phyloP scores from a whole-genome alignment of 78 protist species.

The Protostelium mycophagum region DNA sequence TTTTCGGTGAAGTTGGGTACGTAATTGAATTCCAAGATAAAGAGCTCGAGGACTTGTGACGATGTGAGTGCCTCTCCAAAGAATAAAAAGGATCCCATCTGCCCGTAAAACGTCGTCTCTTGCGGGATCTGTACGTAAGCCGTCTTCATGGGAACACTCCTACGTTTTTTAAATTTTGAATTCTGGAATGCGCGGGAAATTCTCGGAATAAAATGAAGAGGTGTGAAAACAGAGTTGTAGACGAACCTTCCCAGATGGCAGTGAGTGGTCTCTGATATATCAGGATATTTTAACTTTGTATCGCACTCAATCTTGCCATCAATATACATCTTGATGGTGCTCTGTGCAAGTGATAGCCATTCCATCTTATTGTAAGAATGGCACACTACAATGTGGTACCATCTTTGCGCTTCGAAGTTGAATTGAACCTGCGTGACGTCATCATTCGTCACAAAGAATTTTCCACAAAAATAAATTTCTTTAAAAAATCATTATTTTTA shows the following conservation, averaged over 20 bases:
- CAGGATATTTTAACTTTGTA: background rate
- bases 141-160: background rate
- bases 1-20: background rate
- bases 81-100: background rate
- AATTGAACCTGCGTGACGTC: background rate
- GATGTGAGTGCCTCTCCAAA: background rate
- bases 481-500: too few relatives aligned
- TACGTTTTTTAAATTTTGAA: background rate
- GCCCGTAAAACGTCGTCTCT: background rate
- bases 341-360: background rate
- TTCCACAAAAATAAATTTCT: too few relatives aligned
- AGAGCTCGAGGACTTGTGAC: background rate
- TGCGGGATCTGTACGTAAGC: background rate
- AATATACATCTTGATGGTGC: background rate
- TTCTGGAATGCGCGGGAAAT: background rate
- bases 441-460: too few relatives aligned
- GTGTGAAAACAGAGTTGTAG: too few relatives aligned
- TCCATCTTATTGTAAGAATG: background rate
- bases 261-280: background rate
- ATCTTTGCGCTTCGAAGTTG: background rate
- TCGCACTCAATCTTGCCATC: background rate
- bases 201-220: too few relatives aligned
- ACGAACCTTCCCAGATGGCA: background rate
- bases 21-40: background rate
- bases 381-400: background rate